Evolutionary conservation across 2,329 filamentous ascomycete genomes (phyloP).

Genomic region (Fusarium irregulare): DNA sequence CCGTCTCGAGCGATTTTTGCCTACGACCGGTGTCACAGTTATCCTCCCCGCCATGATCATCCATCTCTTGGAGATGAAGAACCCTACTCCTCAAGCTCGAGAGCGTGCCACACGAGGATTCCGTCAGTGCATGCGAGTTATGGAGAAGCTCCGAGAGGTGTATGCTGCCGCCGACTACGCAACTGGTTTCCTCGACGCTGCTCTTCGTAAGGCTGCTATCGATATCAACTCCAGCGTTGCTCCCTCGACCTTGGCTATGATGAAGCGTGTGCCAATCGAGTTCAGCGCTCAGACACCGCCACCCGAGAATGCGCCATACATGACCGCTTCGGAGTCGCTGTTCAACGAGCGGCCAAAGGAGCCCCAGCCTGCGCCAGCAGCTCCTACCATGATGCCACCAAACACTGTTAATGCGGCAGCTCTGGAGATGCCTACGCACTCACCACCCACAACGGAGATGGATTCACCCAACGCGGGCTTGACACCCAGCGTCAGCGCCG

Average conservation of each 20-base stretch:
- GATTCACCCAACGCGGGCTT: conserved; percentile 53
- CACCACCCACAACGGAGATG: conserved; percentile 59
- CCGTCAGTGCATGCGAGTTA: conserved; percentile 90
- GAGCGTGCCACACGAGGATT: conserved; percentile 82
- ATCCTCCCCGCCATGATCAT: conserved; percentile 94
- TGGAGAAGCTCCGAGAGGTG: conserved; percentile 86
- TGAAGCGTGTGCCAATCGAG: conserved; percentile 53
- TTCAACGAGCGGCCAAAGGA: conserved; percentile 50
- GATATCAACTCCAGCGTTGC: conserved; percentile 64
- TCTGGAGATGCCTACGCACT: conserved; percentile 52
- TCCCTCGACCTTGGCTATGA: conserved; percentile 50
- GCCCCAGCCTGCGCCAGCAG: conserved; percentile 17
- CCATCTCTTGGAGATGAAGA: conserved; percentile 92
- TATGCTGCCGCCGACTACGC: conserved; percentile 96
- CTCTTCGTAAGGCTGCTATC: conserved; percentile 87
- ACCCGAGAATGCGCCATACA: conserved; percentile 61
- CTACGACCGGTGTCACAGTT: conserved; percentile 90
- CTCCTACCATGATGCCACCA: conserved; percentile 50
- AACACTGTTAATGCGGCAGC: conserved; percentile 54
- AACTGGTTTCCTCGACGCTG: conserved; percentile 93
- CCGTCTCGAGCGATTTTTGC: conserved; percentile 81
- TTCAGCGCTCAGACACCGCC: conserved; percentile 63
- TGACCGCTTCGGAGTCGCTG: conserved; percentile 56
- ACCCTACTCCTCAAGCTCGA: conserved; percentile 76
- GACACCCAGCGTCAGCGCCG: conserved; percentile 60